Conservation (phyloP, 306 rosid species). For the Gillenia trifoliata region DNA sequence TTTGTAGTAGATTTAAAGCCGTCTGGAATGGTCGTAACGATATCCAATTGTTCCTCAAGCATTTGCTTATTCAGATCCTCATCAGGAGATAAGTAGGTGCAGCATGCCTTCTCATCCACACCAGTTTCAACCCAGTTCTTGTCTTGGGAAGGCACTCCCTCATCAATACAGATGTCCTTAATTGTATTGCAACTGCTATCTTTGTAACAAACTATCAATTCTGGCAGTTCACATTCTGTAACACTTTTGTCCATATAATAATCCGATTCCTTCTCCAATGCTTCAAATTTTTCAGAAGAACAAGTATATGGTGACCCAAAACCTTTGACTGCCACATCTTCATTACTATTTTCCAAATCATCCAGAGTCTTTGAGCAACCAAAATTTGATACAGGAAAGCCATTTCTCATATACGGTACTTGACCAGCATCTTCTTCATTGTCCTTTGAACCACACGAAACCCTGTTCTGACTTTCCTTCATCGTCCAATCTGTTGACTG, state of each 20-base stretch:
- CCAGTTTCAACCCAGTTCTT: constrained; percentile 39
- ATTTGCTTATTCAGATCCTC: constrained; percentile 15
- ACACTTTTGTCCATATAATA: constrained; percentile 49
- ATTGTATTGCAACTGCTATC: constrained; percentile 49
- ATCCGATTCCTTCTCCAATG: constrained; percentile 29
- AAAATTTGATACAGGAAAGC: constrained; percentile 19
- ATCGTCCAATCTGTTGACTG: constrained; percentile 30
- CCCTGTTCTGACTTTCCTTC: constrained; percentile 35
- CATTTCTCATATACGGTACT: constrained; percentile 16
- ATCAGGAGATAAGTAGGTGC: constrained; percentile 27
- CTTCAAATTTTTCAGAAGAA: constrained; percentile 35
- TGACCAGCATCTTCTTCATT: constrained; percentile 26
- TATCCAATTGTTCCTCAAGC: constrained; percentile 25
- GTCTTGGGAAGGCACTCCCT: constrained; percentile 49
- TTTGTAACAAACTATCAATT: constrained; percentile 48
- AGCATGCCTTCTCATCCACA: constrained; percentile 28
- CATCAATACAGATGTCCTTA: constrained; percentile 82
- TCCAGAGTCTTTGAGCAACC: constrained; percentile 12
- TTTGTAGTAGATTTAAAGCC: constrained; percentile 19
- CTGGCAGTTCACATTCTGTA: constrained; percentile 56
- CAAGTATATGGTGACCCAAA: constrained; percentile 28
- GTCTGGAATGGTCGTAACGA: constrained; percentile 10
- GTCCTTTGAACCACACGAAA: constrained; percentile 26
- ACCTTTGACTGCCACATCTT: constrained; percentile 12
- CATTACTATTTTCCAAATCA: constrained; percentile 24